Conservation (phyloP, 257 asterid species). For the Nemophila menziesii region DNA sequence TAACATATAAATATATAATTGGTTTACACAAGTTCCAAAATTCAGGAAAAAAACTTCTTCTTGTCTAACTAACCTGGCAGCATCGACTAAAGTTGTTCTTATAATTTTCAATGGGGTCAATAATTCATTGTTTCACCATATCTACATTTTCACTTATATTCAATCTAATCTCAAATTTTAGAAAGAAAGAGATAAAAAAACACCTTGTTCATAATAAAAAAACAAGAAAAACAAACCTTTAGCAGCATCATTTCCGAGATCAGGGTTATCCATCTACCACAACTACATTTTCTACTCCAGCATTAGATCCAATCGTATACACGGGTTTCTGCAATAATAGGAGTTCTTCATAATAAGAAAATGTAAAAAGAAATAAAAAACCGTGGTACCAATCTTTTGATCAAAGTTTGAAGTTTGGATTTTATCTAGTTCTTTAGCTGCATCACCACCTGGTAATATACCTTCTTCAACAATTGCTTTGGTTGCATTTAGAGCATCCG, state of each 20-base stretch:
- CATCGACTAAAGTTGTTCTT: slow-evolving; percentile 1
- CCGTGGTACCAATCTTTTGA: neutral
- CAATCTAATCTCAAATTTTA: neutral
- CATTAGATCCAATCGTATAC: slow-evolving; percentile 1
- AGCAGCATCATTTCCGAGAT: slow-evolving; percentile 1
- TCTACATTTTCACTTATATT: neutral
- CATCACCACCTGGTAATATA: neutral
- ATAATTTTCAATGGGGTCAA: slow-evolving; percentile 1
- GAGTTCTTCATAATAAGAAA: neutral
- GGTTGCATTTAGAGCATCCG: slow-evolving; percentile 1
- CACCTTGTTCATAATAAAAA: neutral
- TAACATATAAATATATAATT: neutral
- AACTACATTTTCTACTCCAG: neutral
- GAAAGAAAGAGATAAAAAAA: neutral
- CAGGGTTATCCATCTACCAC: neutral
- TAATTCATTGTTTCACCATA: slow-evolving; percentile 1
- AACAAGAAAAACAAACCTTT: neutral
- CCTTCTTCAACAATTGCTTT: slow-evolving; percentile 1
- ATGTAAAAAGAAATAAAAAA: neutral
- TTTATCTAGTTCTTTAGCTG: neutral
- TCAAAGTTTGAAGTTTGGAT: neutral
- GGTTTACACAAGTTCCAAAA: neutral
- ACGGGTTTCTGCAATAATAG: neutral
- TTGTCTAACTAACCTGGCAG: neutral
- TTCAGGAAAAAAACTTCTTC: neutral